A percentile compares a stretch with the other conserved stretches of the same genome.
These are phyloP conservation scores for Acer campestre DNA, from an alignment of 345 rosid genomes.

Conservation along the genomic window DNA sequence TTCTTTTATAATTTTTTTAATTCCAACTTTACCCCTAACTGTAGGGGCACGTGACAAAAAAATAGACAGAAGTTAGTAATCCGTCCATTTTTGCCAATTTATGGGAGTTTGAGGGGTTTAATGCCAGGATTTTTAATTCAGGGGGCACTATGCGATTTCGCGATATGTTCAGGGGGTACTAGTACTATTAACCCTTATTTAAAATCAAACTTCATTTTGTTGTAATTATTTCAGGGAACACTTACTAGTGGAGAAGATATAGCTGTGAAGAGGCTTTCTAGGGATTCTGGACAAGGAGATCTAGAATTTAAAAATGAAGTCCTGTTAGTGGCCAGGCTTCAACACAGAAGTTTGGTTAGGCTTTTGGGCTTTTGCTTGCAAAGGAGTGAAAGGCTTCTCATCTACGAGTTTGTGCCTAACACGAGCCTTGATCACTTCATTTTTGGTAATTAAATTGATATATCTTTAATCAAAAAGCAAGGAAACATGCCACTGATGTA, in stretches of 20 bases:
- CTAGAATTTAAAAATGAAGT: conserved; percentile 44
- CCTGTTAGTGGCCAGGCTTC: conserved; percentile 37
- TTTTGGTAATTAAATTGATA: conserved; percentile 27
- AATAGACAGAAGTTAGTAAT: too few species aligned
- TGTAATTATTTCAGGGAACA: conserved; percentile 21
- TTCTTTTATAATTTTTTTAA: too few species aligned
- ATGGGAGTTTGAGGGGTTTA: too few species aligned
- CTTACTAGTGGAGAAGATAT: conserved; percentile 28
- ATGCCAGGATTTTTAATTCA: too few species aligned
- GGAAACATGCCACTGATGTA: not conserved
- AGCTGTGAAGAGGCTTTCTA: conserved; percentile 39
- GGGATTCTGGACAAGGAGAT: conserved; percentile 42
- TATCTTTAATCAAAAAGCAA: not conserved
- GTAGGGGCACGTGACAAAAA: too few species aligned
- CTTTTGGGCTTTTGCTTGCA: conserved; percentile 42
- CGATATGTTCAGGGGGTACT: too few species aligned
- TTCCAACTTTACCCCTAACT: too few species aligned
- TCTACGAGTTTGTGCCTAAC: conserved; percentile 34
- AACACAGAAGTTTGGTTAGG: conserved; percentile 44
- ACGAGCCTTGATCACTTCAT: conserved; percentile 40
- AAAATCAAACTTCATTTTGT: not conserved
- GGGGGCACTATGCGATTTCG: too few species aligned
- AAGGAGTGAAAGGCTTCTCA: conserved; percentile 40
- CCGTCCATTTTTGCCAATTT: too few species aligned
- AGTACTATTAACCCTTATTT: too few species aligned